phyloP scores from a whole-genome alignment of 2,329 filamentous ascomycete species.

The Paecilomyces fulvus region DNA sequence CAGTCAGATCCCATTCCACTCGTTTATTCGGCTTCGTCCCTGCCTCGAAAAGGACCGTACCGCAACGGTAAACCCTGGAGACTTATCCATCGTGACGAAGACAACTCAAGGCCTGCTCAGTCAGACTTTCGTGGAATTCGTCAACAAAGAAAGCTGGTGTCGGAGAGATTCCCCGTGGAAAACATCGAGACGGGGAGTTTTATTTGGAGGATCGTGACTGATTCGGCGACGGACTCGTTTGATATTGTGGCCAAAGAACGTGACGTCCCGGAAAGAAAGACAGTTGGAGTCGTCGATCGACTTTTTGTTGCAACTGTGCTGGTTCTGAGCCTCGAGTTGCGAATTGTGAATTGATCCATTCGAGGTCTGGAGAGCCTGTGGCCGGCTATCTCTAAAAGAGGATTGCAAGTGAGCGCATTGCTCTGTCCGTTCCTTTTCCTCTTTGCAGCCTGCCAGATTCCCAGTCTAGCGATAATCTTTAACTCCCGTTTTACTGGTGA shows the following conservation, averaged over 20 bases:
- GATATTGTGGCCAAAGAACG: background rate
- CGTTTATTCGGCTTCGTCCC: slow-evolving; percentile 10
- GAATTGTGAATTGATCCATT: background rate
- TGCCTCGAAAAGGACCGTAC: slow-evolving; percentile 1
- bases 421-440: slow-evolving; percentile 16
- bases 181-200: background rate
- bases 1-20: slow-evolving; percentile 13
- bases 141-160: background rate
- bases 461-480: background rate
- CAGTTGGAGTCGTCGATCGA: slow-evolving; percentile 6
- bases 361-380: slow-evolving; percentile 1
- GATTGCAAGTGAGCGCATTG: slow-evolving; percentile 10
- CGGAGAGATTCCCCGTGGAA: background rate
- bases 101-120: background rate
- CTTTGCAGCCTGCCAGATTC: slow-evolving; percentile 5
- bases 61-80: background rate
- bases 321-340: background rate
- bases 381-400: background rate
- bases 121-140: background rate
- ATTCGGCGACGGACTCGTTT: background rate
- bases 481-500: background rate
- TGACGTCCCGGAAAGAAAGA: slow-evolving; percentile 1
- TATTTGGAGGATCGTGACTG: background rate
- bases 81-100: background rate
- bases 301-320: slow-evolving; percentile 4